Evolutionary conservation across 2,329 filamentous ascomycete species (phyloP).

Genomic region (Pezicula neosporulosa): DNA sequence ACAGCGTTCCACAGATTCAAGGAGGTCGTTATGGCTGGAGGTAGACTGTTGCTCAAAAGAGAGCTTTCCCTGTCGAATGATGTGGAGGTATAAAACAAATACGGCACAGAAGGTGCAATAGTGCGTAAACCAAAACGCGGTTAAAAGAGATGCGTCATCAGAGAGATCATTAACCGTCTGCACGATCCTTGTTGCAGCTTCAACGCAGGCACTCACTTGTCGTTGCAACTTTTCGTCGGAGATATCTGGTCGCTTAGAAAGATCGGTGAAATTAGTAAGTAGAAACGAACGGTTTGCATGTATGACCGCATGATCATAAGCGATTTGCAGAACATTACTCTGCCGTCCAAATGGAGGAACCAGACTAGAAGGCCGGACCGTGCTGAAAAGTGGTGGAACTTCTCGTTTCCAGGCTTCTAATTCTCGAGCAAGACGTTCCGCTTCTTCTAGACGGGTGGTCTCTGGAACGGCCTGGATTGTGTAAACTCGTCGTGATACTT

Average conservation of each 20-base stretch:
- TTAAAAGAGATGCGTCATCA: constrained; percentile 33
- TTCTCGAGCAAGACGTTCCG: constrained; percentile 6
- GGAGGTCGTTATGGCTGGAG: too few species aligned
- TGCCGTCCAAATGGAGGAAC: constrained; percentile 44
- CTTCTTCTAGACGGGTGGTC: too few species aligned
- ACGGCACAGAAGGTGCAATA: constrained; percentile 53
- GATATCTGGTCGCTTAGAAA: constrained; percentile 23
- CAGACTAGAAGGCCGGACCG: constrained; percentile 39
- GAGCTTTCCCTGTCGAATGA: constrained; percentile 33
- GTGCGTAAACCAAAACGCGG: constrained; percentile 37
- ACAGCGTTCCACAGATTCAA: not conserved
- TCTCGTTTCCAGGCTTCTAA: constrained; percentile 36
- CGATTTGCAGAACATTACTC: constrained; percentile 48
- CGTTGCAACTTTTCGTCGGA: constrained; percentile 21
- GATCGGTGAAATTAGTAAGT: constrained; percentile 36
- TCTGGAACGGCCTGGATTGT: constrained; percentile 11
- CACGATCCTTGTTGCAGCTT: constrained; percentile 42
- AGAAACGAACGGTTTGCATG: constrained; percentile 53
- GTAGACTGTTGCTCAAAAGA: not conserved
- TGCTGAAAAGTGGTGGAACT: constrained; percentile 31
- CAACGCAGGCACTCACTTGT: constrained; percentile 40
- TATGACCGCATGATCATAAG: constrained; percentile 52
- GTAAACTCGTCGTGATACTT: constrained; percentile 37
- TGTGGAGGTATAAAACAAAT: constrained; percentile 49
- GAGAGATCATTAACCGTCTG: constrained; percentile 38